Conservation (phyloP, 495 filamentous ascomycete genomes). For the Podospora didyma region DNA sequence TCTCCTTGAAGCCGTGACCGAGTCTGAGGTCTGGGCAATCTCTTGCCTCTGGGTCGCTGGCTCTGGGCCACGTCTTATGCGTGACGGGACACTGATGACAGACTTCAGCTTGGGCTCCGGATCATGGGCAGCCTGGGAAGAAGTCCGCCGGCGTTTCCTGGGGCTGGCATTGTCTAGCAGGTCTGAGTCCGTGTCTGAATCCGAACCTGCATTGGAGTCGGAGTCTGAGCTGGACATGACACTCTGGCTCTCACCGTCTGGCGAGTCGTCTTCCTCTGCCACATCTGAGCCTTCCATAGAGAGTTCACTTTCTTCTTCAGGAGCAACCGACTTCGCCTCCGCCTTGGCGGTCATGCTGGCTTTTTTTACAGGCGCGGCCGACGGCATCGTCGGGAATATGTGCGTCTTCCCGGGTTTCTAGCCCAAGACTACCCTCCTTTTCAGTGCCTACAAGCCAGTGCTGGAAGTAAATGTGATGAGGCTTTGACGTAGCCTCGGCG, state of each 20-base stretch:
- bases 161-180: conserved; percentile 42
- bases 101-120: conserved; percentile 15
- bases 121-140: conserved; percentile 15
- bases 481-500: no score
- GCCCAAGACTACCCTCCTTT: no score
- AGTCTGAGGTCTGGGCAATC: not conserved
- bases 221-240: conserved; percentile 6
- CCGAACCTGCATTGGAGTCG: conserved; percentile 6
- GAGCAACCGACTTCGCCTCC: not conserved
- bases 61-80: conserved; percentile 36
- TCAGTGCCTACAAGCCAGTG: no score
- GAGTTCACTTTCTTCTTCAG: not conserved
- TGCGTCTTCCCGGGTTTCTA: not conserved
- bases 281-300: not conserved
- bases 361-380: conserved; percentile 11
- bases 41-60: conserved; percentile 12
- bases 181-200: conserved; percentile 28
- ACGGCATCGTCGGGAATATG: conserved; percentile 15
- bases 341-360: not conserved
- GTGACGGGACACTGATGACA: conserved; percentile 42
- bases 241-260: not conserved
- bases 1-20: conserved; percentile 9
- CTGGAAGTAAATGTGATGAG: no score
- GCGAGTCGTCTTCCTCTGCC: not conserved
- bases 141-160: conserved; percentile 47